A percentile compares a stretch with the other conserved stretches of the same genome.
Evolutionary conservation across 768 basidiomycete species (phyloP).

Genomic region (Hysterangium stoloniferum): DNA sequence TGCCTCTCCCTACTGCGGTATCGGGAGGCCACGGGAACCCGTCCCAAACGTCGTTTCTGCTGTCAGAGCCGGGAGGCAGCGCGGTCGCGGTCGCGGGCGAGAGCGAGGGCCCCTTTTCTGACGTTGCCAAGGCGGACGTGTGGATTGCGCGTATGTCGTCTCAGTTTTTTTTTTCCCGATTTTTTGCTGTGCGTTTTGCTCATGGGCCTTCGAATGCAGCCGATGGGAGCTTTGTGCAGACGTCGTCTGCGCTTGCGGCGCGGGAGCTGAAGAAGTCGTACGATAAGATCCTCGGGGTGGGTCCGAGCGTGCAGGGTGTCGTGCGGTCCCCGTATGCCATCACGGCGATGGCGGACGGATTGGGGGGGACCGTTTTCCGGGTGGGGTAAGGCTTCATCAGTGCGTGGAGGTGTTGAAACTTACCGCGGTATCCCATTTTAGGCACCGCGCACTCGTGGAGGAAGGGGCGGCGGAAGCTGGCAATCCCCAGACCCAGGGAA

Average conservation of each 20-base stretch:
- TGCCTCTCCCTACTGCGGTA: neutral
- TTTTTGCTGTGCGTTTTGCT: neutral
- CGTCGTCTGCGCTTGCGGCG: slow-evolving; percentile 67
- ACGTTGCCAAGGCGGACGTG: slow-evolving; percentile 49
- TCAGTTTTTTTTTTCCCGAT: slow-evolving; percentile 12
- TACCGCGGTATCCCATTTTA: slow-evolving; percentile 7
- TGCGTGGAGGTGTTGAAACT: neutral
- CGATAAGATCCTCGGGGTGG: slow-evolving; percentile 62
- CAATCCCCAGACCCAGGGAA: neutral
- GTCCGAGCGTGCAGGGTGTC: slow-evolving; percentile 30
- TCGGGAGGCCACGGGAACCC: neutral
- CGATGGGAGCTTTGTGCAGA: slow-evolving; percentile 75
- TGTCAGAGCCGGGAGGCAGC: neutral
- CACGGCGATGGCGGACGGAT: slow-evolving; percentile 75
- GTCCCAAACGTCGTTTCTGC: neutral
- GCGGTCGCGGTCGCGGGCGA: neutral
- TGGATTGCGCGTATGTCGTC: slow-evolving; percentile 41
- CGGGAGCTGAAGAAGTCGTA: slow-evolving; percentile 70
- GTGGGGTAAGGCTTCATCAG: slow-evolving; percentile 49
- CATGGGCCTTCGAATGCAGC: too few relatives aligned
- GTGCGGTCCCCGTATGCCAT: slow-evolving; percentile 74
- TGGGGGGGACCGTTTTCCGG: slow-evolving; percentile 70
- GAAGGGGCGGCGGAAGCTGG: too few relatives aligned
- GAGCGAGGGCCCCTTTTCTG: slow-evolving; percentile 24
- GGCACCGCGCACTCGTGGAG: slow-evolving; percentile 16